phyloP scores from a whole-genome alignment of 257 asterid genomes.

The Scutellaria minor region DNA sequence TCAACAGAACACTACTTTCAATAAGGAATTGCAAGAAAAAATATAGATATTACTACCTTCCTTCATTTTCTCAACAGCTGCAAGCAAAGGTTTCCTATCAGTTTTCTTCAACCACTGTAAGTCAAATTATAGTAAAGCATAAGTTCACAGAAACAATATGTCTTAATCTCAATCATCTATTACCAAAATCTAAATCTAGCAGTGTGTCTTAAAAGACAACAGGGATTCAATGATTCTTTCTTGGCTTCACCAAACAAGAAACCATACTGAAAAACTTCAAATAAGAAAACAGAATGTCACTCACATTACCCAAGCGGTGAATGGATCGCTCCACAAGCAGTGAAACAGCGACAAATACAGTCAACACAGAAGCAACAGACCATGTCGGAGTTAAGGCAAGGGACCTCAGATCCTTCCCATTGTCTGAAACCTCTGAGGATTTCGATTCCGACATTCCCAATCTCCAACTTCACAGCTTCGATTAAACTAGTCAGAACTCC shows the following conservation, averaged over 20 bases:
- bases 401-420: slow-evolving; percentile 67
- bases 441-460: slow-evolving; percentile 52
- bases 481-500: not conserved
- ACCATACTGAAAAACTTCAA: not conserved
- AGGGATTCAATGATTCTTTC: not conserved
- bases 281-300: slow-evolving; percentile 33
- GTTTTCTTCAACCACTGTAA: slow-evolving; percentile 91
- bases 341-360: slow-evolving; percentile 87
- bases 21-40: not conserved
- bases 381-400: slow-evolving; percentile 95
- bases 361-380: slow-evolving; percentile 94
- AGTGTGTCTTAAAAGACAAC: slow-evolving; percentile 10
- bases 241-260: slow-evolving; percentile 7
- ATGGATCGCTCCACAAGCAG: slow-evolving; percentile 93
- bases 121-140: slow-evolving; percentile 30
- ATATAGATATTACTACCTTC: slow-evolving; percentile 45
- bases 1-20: not conserved
- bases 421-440: slow-evolving; percentile 43
- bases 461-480: slow-evolving; percentile 5
- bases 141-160: not conserved
- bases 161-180: too few relatives aligned
- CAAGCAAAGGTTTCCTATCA: slow-evolving; percentile 81
- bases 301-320: slow-evolving; percentile 81
- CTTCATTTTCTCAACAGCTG: slow-evolving; percentile 88
- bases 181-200: slow-evolving; percentile 8